Percentiles rank a stretch among this genome's conserved stretches.
These are phyloP conservation scores for Lotmaria passim DNA, from an alignment of 208 protist species.

Conservation along the genomic window DNA sequence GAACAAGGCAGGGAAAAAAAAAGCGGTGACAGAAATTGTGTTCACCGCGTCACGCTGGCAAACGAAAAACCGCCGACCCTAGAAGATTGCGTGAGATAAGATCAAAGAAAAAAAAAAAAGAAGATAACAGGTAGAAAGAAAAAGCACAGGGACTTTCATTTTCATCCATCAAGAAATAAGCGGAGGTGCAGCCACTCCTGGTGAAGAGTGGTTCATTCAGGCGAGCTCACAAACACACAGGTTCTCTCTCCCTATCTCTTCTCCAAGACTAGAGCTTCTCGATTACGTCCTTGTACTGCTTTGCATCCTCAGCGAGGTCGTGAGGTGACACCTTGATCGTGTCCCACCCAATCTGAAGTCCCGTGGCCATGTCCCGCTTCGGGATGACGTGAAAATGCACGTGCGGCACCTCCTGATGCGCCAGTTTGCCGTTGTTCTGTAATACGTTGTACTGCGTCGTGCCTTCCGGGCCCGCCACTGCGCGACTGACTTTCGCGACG, in stretches of 20 bases:
- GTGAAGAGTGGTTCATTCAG: neutral
- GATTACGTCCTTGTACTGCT: conserved; percentile 59
- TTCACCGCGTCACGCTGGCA: neutral
- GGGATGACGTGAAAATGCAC: conserved; percentile 96
- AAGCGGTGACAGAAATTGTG: no score
- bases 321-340: conserved; percentile 61
- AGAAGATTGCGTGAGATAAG: neutral
- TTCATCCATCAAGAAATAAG: no score
- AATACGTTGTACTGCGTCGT: conserved; percentile 92
- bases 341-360: conserved; percentile 74
- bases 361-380: conserved; percentile 64
- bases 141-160: neutral
- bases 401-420: conserved; percentile 93
- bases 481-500: conserved; percentile 61
- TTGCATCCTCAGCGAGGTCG: conserved; percentile 68
- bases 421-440: conserved; percentile 92
- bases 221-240: neutral
- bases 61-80: no score
- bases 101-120: conserved; percentile 14
- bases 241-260: no score
- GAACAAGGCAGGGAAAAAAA: no score
- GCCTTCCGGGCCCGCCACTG: conserved; percentile 63
- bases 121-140: neutral
- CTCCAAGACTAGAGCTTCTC: conserved; percentile 49
- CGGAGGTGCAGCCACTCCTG: no score